Conservation (phyloP, 768 basidiomycete species). For the Dendrothele bispora region DNA sequence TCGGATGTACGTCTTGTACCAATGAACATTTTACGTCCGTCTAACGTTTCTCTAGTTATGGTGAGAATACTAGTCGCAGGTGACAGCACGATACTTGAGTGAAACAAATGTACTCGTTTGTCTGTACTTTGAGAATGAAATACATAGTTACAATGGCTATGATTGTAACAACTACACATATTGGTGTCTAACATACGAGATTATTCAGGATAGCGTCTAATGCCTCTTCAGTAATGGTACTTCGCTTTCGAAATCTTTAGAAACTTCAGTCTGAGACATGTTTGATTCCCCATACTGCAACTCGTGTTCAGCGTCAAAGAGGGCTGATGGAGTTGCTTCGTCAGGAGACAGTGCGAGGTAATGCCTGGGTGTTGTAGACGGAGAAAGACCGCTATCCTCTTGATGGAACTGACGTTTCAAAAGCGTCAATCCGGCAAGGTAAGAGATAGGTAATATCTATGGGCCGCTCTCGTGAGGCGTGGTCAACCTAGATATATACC, state of each 20-base stretch:
- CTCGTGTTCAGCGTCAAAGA: conserved; percentile 1
- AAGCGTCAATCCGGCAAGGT: conserved; percentile 4
- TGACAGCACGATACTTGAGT: too few species aligned
- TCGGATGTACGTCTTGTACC: conserved; percentile 33
- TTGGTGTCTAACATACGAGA: too few species aligned
- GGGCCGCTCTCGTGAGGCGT: background rate
- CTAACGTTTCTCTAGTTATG: too few species aligned
- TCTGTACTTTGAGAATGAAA: too few species aligned
- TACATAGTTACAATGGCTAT: too few species aligned
- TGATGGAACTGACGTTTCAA: conserved; percentile 8
- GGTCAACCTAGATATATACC: background rate
- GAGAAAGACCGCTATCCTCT: conserved; percentile 3
- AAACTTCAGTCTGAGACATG: background rate
- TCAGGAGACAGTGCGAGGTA: conserved; percentile 8
- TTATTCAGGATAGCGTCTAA: too few species aligned
- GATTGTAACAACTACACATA: too few species aligned
- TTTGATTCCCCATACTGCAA: background rate
- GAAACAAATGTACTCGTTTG: too few species aligned
- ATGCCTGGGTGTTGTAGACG: background rate
- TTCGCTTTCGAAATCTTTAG: conserved; percentile 1
- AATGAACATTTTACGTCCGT: too few species aligned
- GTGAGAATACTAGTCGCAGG: too few species aligned
- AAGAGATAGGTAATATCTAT: conserved; percentile 1
- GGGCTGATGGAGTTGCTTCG: background rate
- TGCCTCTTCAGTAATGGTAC: background rate